Evolutionary conservation across 306 rosid genomes (phyloP).

Genomic region (Spatholobus suberectus): DNA sequence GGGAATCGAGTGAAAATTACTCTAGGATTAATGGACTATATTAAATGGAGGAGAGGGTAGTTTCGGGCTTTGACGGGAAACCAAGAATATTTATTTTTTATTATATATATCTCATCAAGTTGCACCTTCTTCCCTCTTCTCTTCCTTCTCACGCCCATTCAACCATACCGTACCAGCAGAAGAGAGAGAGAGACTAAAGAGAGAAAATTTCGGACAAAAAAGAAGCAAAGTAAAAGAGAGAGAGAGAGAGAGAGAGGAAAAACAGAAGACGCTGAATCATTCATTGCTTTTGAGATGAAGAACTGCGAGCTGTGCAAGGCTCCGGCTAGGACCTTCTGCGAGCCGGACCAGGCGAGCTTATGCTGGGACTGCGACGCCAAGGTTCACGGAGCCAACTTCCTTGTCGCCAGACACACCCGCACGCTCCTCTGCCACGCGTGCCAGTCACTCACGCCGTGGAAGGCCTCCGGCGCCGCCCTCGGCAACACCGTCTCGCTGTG

Average conservation of each 20-base stretch:
- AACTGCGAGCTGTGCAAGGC: constrained; percentile 73
- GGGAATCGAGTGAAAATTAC: neutral
- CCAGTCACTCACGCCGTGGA: constrained; percentile 80
- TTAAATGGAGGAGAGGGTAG: constrained; percentile 19
- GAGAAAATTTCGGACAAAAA: constrained; percentile 8
- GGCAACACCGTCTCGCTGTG: constrained; percentile 72
- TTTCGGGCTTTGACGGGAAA: constrained; percentile 38
- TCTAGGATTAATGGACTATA: neutral
- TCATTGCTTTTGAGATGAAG: constrained; percentile 49
- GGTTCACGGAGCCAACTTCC: constrained; percentile 81
- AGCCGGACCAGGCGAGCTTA: constrained; percentile 75
- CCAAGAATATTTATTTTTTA: constrained; percentile 24
- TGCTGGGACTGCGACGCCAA: constrained; percentile 85
- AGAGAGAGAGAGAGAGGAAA: constrained; percentile 34
- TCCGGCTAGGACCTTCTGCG: constrained; percentile 71
- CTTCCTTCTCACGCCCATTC: constrained; percentile 21
- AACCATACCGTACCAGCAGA: constrained; percentile 28
- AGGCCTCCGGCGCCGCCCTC: constrained; percentile 70
- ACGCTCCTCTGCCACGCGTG: constrained; percentile 78
- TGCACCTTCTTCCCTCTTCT: constrained; percentile 13
- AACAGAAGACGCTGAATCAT: neutral
- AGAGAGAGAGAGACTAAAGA: constrained; percentile 46
- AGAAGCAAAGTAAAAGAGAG: neutral
- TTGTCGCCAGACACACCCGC: constrained; percentile 73
- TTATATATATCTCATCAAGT: constrained; percentile 29